Conservation (phyloP, 2,329 filamentous ascomycete species). For the Sporothrix mexicana region DNA sequence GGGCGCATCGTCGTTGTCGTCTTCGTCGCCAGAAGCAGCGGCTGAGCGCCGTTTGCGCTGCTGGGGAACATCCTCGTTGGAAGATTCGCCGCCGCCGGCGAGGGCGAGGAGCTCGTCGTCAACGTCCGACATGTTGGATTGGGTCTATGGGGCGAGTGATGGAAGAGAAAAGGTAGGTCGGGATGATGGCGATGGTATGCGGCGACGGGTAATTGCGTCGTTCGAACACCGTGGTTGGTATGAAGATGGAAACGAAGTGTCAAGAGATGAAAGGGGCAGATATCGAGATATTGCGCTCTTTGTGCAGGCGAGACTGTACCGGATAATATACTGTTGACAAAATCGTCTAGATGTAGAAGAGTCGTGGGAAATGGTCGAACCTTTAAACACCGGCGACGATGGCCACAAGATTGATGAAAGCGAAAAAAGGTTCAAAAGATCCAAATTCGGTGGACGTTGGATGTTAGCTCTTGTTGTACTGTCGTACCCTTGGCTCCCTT, state of each 20-base stretch:
- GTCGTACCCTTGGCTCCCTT: neutral
- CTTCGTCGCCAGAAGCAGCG: conserved; percentile 71
- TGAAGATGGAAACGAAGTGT: neutral
- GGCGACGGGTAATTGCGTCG: neutral
- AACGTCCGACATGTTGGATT: conserved; percentile 74
- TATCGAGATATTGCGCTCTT: neutral
- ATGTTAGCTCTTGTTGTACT: conserved; percentile 7
- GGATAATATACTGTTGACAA: neutral
- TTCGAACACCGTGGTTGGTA: neutral
- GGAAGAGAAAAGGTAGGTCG: neutral
- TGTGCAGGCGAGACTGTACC: neutral
- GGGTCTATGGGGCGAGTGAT: neutral
- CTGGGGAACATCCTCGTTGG: conserved; percentile 62
- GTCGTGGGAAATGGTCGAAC: neutral
- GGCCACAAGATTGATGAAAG: conserved; percentile 6
- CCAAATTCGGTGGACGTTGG: conserved; percentile 26
- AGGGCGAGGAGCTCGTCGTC: conserved; percentile 94
- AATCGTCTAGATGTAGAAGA: neutral
- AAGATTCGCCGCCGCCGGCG: conserved; percentile 75
- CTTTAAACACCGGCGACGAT: neutral
- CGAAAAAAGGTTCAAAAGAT: neutral
- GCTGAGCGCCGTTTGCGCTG: conserved; percentile 51
- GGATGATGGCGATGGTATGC: neutral
- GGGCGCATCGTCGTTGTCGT: conserved; percentile 59
- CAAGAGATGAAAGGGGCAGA: neutral